These are phyloP conservation scores for Phytophthora boehmeriae DNA, from an alignment of 352 stramenopile species.

Conservation along the genomic window DNA sequence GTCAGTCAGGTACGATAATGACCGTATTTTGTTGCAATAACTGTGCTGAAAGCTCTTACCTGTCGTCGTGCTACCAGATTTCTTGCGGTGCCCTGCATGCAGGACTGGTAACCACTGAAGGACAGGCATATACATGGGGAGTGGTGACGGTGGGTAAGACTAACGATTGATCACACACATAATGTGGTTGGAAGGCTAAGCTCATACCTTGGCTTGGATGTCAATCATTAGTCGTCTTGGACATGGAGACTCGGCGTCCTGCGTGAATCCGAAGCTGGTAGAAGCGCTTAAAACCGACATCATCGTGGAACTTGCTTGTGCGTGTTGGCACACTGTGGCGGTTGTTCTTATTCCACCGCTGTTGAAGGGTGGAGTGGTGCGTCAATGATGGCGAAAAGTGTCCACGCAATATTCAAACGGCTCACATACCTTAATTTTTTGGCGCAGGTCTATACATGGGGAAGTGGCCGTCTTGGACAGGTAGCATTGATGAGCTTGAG, in stretches of 20 bases:
- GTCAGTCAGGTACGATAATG: slow-evolving; percentile 54
- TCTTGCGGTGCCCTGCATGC: slow-evolving; percentile 82
- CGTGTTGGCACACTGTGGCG: slow-evolving; percentile 89
- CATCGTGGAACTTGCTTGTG: slow-evolving; percentile 81
- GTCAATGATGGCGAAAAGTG: slow-evolving; percentile 16
- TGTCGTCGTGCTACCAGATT: slow-evolving; percentile 39
- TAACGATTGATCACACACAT: background rate
- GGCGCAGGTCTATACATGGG: slow-evolving; percentile 89
- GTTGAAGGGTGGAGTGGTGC: slow-evolving; percentile 76
- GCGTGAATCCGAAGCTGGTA: slow-evolving; percentile 75
- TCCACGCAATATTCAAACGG: background rate
- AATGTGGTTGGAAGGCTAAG: background rate
- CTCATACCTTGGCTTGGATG: background rate
- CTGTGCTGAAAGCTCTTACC: background rate
- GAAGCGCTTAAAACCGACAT: slow-evolving; percentile 75
- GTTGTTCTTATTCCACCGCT: slow-evolving; percentile 89
- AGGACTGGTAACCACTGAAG: slow-evolving; percentile 72
- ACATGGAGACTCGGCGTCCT: slow-evolving; percentile 74
- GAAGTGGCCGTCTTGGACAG: slow-evolving; percentile 92
- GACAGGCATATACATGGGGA: slow-evolving; percentile 83
- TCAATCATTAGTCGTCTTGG: slow-evolving; percentile 56
- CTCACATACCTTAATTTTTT: background rate
- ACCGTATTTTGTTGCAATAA: background rate
- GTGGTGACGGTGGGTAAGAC: slow-evolving; percentile 81
- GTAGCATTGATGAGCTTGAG: slow-evolving; percentile 44